Evolutionary conservation across 371 early-diverging fungal genomes (phyloP), one percentile per base, ranked within the genome.

Genomic region (Rhizopus arrhizus): DNA sequence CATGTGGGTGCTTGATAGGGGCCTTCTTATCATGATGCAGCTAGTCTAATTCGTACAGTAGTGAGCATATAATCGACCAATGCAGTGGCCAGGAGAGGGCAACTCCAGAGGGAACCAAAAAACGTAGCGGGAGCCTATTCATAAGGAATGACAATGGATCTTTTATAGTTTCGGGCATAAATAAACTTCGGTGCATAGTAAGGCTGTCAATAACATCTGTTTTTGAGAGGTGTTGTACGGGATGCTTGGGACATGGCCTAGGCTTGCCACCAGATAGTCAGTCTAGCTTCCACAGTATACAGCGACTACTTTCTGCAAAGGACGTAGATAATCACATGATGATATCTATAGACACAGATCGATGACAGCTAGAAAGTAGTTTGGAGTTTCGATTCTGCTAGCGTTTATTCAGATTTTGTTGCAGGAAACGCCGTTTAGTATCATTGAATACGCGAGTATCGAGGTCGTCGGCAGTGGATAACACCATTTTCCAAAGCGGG

Each of bases 201-300:
- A 45, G 4, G 16, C 4, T 12, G 15, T 6, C 15, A 2, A 45
- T 45, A 45, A 3, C 45, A n/a, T 45, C 9, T 0, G 9, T 1
- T n/a, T 45, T 45, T 13, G 15, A 15, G 45, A 45, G 15, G 6
- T 1, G 16, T 1, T 45, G 12, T 12, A 1, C 2, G 1, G 45
- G 45, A n/a, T 45, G 45, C 15, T 45, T 12, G 45, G 53, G 38
- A 35, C 53, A 53, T 10, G 32, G 32, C 7, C n/a, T 33, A 13
- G 36, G 36, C 33, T 53, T 53, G 1, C 53, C 53, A n/a, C 36
- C 53, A 36, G 53, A 36, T 0, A 53, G 33, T 16, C 36, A 53
- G 40, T 36, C 53, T 53, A 53, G 36, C 4, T 36, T 8, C 53
- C 36, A 53, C 1, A 38, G 53, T 15, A 36, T 53, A 15, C 33